Base-by-base conservation (phyloP, 2,329 filamentous ascomycete species). In the Xylariaceae sp. region DNA sequence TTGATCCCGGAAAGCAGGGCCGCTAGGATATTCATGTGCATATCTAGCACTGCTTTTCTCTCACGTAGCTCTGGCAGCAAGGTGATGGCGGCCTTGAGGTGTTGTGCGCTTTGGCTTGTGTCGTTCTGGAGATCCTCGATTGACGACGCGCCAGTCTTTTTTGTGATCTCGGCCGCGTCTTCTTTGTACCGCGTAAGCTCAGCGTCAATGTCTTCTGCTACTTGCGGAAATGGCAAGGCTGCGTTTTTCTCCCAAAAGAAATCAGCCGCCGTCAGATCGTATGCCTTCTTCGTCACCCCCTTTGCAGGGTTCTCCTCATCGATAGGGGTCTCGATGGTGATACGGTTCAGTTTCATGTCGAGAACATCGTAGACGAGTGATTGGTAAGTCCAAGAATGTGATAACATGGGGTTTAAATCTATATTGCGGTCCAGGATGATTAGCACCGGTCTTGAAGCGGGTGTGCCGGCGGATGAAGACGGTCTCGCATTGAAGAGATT, bases 21-120 rank as follows among this genome's bases (percentile, higher is more conserved):
- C 1, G 91, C 92, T 3, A 95, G 78, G 51, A 97, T 96, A 66
- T 95, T 96, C 94, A 99, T 99, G 68, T 99, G 94, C 88, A 96
- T 97, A 66, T 96, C 94, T 5, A 99, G 80, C 17, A 86, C 81
- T n/a, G 86, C 85, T 67, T 99, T 99, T 51, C 94, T 85, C 68
- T 97, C 94, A 55, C 90, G 80, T 58, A 99, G 77, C 68, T 97
- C 92, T 0, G 94, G 95, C 12, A 99, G 76, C 18, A 96, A 75
- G 0, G 92, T 95, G 61, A 99, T 96, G 11, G 92, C 95, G 3
- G 91, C 90, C 71, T 97, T 99, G 41, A 99, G 79, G 67, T 99
- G 94, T 62, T 95, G 89, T 14, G 94, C 91, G 49, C 90, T 95
- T 36, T 90, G 85, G 59, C 86, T 88, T 1, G 87, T 90, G 64